These are phyloP conservation scores for Xylariaceae sp. DNA, from an alignment of 2,329 filamentous ascomycete species.

Conservation along the genomic window DNA sequence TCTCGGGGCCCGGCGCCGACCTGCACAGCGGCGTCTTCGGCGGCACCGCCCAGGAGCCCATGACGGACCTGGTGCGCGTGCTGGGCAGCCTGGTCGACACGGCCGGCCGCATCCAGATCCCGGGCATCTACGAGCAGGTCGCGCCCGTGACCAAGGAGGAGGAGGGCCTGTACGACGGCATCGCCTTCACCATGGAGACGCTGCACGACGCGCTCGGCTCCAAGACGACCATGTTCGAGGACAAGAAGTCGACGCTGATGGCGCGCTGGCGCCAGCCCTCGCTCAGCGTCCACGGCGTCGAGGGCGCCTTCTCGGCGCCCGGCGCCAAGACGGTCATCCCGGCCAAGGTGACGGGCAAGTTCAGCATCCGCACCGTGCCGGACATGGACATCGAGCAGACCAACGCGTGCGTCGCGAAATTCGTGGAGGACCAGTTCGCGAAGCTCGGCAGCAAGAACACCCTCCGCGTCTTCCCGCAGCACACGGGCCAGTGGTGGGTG, in stretches of 20 bases:
- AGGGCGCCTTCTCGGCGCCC: constrained; percentile 87
- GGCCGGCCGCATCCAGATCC: constrained; percentile 85
- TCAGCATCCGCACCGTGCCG: constrained; percentile 94
- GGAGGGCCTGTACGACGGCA: constrained; percentile 76
- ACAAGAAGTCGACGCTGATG: constrained; percentile 92
- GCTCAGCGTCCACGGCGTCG: constrained; percentile 86
- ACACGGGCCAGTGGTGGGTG: constrained; percentile 98
- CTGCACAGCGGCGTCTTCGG: constrained; percentile 96
- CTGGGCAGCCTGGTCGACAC: constrained; percentile 81
- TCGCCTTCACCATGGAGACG: constrained; percentile 94
- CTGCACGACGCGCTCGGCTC: constrained; percentile 87
- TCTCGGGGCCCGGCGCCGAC: constrained; percentile 87
- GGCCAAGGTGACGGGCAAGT: constrained; percentile 95
- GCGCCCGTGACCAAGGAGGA: constrained; percentile 83
- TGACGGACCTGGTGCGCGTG: constrained; percentile 87
- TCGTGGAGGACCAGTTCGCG: constrained; percentile 76
- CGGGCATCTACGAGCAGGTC: constrained; percentile 90
- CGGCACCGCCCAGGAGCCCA: constrained; percentile 92
- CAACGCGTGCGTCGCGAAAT: constrained; percentile 75
- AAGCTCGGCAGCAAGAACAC: constrained; percentile 90
- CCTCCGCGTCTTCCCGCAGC: constrained; percentile 71
- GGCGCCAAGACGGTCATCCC: constrained; percentile 98
- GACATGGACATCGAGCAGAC: constrained; percentile 93
- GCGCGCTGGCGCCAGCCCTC: constrained; percentile 93
- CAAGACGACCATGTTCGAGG: constrained; percentile 75